Percentiles rank a stretch among this genome's conserved stretches.
These are phyloP conservation scores for Agastache rugosa DNA, from an alignment of 257 asterid genomes.

Conservation along the genomic window DNA sequence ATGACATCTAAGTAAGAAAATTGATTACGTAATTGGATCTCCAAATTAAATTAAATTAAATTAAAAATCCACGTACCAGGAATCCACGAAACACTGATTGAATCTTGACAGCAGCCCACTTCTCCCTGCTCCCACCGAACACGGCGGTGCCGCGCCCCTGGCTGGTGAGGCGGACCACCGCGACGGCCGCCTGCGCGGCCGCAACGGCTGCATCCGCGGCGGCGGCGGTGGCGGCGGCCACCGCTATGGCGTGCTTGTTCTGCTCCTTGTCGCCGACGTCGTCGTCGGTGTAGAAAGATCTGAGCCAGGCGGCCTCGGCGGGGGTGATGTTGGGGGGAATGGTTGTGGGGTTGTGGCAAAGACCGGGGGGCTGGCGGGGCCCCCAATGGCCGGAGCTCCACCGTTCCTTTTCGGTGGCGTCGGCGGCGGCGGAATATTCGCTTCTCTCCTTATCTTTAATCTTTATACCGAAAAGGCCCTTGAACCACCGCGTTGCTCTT, in stretches of 20 bases:
- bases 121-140: conserved; percentile 53
- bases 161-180: conserved; percentile 76
- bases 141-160: conserved; percentile 53
- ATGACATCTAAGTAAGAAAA: conserved; percentile 2
- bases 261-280: conserved; percentile 54
- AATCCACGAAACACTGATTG: conserved; percentile 74
- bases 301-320: conserved; percentile 81
- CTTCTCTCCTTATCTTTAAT: conserved; percentile 35
- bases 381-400: conserved; percentile 35
- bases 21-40: too few species aligned
- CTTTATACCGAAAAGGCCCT: conserved; percentile 55
- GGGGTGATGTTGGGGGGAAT: conserved; percentile 80
- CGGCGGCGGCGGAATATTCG: conserved; percentile 34
- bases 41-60: too few species aligned
- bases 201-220: conserved; percentile 89
- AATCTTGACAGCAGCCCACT: conserved; percentile 68
- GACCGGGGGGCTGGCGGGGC: conserved; percentile 27
- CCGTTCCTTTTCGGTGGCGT: background rate
- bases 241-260: conserved; percentile 90
- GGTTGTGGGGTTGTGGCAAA: conserved; percentile 60
- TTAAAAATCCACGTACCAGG: conserved; percentile 41
- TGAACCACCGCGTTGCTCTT: conserved; percentile 63
- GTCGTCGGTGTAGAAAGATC: conserved; percentile 50
- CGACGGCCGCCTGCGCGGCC: conserved; percentile 82
- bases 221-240: conserved; percentile 90